These are phyloP conservation scores for Chlorella sp. DNA, from an alignment of 139 green algal species.

Conservation along the genomic window DNA sequence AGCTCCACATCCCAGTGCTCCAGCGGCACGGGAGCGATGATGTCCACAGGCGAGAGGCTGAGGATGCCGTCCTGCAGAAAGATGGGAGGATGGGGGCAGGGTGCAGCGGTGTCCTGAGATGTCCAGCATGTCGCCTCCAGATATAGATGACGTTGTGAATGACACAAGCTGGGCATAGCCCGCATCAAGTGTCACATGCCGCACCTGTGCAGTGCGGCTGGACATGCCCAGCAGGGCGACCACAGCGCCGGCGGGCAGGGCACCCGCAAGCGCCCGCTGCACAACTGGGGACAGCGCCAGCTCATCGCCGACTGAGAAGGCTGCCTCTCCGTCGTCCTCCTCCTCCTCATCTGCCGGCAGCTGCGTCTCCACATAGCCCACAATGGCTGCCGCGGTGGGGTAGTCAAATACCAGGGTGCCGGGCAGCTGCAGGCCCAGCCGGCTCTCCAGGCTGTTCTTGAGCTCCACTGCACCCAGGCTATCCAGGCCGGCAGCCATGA, in stretches of 20 bases:
- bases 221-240: constrained; percentile 25
- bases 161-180: too few species aligned
- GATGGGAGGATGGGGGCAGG: not conserved
- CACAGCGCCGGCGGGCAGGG: not conserved
- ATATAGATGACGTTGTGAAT: too few species aligned
- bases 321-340: not conserved
- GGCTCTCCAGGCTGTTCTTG: constrained; percentile 62
- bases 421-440: constrained; percentile 73
- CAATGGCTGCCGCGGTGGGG: constrained; percentile 68
- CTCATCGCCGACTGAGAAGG: not conserved
- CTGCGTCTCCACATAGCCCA: constrained; percentile 9
- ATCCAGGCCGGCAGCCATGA: constrained; percentile 88
- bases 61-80: constrained; percentile 33
- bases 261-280: not conserved
- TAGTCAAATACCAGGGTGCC: constrained; percentile 92
- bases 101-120: too few species aligned
- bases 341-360: constrained; percentile 27
- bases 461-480: constrained; percentile 74
- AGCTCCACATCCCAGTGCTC: constrained; percentile 68
- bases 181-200: not conserved
- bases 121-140: too few species aligned
- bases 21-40: constrained; percentile 59
- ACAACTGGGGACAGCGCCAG: not conserved
- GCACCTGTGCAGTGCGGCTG: constrained; percentile 11
- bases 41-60: constrained; percentile 39